Evolutionary conservation across 306 rosid genomes (phyloP).

Genomic region (Benincasa hispida): DNA sequence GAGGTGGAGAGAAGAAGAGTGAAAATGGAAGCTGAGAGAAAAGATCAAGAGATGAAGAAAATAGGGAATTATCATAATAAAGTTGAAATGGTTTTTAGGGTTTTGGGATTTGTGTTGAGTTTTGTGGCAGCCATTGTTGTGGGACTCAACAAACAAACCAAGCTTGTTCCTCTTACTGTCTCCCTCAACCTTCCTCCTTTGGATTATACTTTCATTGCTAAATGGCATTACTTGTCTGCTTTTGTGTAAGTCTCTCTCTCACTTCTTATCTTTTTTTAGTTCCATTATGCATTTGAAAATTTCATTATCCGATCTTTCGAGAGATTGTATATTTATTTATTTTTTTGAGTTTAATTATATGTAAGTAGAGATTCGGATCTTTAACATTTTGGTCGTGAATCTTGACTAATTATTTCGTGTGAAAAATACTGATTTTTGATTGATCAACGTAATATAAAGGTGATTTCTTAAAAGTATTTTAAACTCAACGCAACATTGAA

Average conservation of each 20-base stretch:
- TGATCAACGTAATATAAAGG: no score
- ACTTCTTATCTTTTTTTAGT: no score
- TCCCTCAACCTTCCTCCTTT: slow-evolving; percentile 32
- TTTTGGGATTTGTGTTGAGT: slow-evolving; percentile 33
- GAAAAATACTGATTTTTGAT: no score
- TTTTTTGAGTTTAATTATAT: background rate
- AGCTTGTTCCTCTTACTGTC: slow-evolving; percentile 19
- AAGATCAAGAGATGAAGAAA: background rate
- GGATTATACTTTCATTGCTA: slow-evolving; percentile 37
- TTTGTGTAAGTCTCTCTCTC: slow-evolving; percentile 30
- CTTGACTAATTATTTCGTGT: no score
- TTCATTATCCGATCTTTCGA: no score
- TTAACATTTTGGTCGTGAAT: background rate
- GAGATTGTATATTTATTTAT: no score
- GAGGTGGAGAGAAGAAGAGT: slow-evolving; percentile 13
- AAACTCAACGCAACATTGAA: no score
- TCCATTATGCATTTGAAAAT: no score
- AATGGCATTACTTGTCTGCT: slow-evolving; percentile 62
- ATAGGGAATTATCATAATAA: background rate
- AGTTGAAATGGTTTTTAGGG: slow-evolving; percentile 29
- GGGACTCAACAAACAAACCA: slow-evolving; percentile 37
- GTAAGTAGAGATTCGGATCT: background rate
- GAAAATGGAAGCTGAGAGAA: slow-evolving; percentile 2
- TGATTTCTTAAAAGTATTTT: no score
- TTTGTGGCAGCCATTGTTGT: slow-evolving; percentile 41